Conservation (phyloP, 2,329 filamentous ascomycete genomes). For the Ceratocystis colombiana region DNA sequence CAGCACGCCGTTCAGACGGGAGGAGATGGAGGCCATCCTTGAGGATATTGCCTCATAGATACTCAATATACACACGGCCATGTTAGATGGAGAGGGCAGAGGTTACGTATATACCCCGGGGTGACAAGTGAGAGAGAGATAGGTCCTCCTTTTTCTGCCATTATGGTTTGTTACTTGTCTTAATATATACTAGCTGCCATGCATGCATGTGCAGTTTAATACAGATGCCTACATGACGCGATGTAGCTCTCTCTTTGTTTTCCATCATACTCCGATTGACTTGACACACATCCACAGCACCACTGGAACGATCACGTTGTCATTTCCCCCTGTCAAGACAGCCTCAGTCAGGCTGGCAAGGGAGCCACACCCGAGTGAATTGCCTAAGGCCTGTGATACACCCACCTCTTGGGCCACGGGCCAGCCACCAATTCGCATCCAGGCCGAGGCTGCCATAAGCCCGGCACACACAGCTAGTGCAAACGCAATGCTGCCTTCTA, state of each 20-base stretch:
- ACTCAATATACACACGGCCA: neutral
- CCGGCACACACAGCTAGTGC: conserved; percentile 67
- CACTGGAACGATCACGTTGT: conserved; percentile 94
- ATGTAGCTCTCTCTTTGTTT: conserved; percentile 1
- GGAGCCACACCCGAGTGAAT: conserved; percentile 61
- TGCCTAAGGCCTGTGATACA: conserved; percentile 33
- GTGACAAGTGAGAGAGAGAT: too few species aligned
- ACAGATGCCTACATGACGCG: neutral
- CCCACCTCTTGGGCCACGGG: conserved; percentile 56
- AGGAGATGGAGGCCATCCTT: conserved; percentile 79
- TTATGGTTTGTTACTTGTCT: neutral
- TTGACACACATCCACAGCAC: conserved; percentile 87
- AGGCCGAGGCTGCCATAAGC: conserved; percentile 57
- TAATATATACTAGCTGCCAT: conserved; percentile 18
- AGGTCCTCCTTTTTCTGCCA: too few species aligned
- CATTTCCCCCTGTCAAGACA: conserved; percentile 90
- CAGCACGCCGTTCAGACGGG: conserved; percentile 72
- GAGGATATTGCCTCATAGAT: conserved; percentile 48
- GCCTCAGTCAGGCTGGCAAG: conserved; percentile 88
- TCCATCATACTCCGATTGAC: conserved; percentile 52
- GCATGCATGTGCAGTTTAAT: neutral
- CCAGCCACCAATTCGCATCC: conserved; percentile 70
- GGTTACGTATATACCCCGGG: too few species aligned
- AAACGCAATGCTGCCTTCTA: conserved; percentile 81
- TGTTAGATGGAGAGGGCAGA: conserved; percentile 15